phyloP scores from a whole-genome alignment of 345 rosid species.

The Pugionium cornutum region DNA sequence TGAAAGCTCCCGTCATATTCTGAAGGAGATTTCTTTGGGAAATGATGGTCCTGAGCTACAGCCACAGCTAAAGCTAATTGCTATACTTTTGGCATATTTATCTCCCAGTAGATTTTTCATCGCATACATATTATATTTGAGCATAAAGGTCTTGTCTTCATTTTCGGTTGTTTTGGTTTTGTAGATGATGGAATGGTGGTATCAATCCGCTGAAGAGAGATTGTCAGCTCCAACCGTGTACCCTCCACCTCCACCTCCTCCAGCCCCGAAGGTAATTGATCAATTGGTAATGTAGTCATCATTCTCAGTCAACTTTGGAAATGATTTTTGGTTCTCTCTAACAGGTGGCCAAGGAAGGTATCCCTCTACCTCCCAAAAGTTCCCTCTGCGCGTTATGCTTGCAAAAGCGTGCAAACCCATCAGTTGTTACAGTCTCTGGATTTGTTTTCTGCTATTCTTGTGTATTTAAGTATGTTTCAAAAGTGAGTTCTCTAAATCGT shows the following conservation, averaged over 20 bases:
- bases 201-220: slow-evolving; percentile 98
- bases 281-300: neutral
- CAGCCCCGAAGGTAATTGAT: slow-evolving; percentile 72
- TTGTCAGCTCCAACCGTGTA: slow-evolving; percentile 97
- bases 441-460: slow-evolving; percentile 96
- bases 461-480: slow-evolving; percentile 83
- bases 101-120: neutral
- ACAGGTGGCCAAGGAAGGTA: slow-evolving; percentile 89
- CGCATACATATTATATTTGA: neutral
- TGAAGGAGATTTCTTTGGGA: neutral
- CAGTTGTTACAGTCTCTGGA: slow-evolving; percentile 88
- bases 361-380: slow-evolving; percentile 73
- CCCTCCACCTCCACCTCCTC: slow-evolving; percentile 98
- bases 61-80: neutral
- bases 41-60: neutral
- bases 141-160: neutral
- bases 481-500: slow-evolving; percentile 55
- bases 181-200: slow-evolving; percentile 99
- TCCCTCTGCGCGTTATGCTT: slow-evolving; percentile 86
- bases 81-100: neutral
- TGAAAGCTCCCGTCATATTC: neutral
- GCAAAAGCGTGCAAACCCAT: slow-evolving; percentile 93
- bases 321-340: slow-evolving; percentile 5
- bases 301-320: slow-evolving; percentile 7
- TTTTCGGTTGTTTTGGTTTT: slow-evolving; percentile 14